Conservation (phyloP, 371 early-diverging fungal species). For the Entomophthora muscae region DNA sequence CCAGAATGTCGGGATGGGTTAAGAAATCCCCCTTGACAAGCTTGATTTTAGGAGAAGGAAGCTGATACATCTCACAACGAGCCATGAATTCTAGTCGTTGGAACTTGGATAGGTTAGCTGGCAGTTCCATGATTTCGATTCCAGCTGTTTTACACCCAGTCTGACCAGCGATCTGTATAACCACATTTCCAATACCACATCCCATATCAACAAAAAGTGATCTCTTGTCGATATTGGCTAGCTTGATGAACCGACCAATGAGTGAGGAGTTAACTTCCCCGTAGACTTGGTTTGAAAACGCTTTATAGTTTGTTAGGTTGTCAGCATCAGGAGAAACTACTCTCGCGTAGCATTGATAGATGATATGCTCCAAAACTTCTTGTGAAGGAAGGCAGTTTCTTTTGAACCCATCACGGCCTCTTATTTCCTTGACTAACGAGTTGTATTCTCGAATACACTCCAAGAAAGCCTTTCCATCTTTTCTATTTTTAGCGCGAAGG, state of each 20-base stretch:
- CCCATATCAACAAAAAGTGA: conserved; percentile 85
- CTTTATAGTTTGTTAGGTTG: conserved; percentile 63
- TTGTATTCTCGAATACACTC: conserved; percentile 58
- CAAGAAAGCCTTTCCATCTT: conserved; percentile 21
- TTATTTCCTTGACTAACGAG: conserved; percentile 25
- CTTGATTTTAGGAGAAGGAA: conserved; percentile 39
- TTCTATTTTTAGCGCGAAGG: not conserved
- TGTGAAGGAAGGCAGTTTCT: conserved; percentile 28
- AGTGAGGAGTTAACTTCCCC: conserved; percentile 82
- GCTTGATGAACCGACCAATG: conserved; percentile 62
- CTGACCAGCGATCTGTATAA: conserved; percentile 83
- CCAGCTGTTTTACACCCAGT: conserved; percentile 70
- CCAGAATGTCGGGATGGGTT: conserved; percentile 34
- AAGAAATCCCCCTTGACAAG: conserved; percentile 62
- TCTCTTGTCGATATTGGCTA: conserved; percentile 37
- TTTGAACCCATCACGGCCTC: conserved; percentile 16
- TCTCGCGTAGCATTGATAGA: conserved; percentile 77
- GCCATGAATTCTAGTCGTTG: conserved; percentile 70
- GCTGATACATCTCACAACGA: conserved; percentile 40
- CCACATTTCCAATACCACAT: conserved; percentile 90
- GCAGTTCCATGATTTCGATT: conserved; percentile 83
- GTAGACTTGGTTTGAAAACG: conserved; percentile 88
- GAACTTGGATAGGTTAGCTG: conserved; percentile 54
- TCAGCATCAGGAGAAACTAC: conserved; percentile 73
- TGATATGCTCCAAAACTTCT: conserved; percentile 60